phyloP scores from a whole-genome alignment of 306 rosid species.

The Spatholobus suberectus region DNA sequence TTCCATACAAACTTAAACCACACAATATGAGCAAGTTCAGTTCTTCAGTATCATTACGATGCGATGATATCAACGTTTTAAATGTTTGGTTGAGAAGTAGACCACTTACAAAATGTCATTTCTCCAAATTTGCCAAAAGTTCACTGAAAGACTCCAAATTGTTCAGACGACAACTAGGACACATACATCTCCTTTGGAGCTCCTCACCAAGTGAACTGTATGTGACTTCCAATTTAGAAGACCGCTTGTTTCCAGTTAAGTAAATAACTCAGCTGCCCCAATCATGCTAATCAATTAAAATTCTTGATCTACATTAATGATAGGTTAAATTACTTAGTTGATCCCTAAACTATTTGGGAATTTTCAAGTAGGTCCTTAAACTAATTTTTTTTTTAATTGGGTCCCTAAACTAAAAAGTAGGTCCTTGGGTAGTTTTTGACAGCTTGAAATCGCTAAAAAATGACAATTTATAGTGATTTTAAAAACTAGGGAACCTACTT shows the following conservation, averaged over 20 bases:
- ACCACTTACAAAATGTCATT: constrained; percentile 53
- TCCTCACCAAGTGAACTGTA: constrained; percentile 66
- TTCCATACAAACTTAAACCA: constrained; percentile 24
- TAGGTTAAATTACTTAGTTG: no score
- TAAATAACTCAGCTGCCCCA: constrained; percentile 35
- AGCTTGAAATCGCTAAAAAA: no score
- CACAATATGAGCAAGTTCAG: constrained; percentile 13
- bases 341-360: no score
- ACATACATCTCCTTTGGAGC: constrained; percentile 68
- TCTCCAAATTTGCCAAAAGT: constrained; percentile 50
- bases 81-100: constrained; percentile 32
- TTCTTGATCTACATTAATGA: background rate
- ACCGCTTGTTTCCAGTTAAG: constrained; percentile 72
- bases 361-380: no score
- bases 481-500: no score
- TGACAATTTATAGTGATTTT: no score
- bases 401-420: no score
- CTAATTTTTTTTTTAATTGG: no score
- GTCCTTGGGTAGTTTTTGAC: no score
- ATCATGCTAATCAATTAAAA: constrained; percentile 22
- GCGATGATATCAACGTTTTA: background rate
- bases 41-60: constrained; percentile 14
- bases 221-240: constrained; percentile 62
- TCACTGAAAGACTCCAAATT: constrained; percentile 63
- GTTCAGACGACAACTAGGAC: constrained; percentile 78